Conservation (phyloP, 768 basidiomycete species). For the Suillus paluster region DNA sequence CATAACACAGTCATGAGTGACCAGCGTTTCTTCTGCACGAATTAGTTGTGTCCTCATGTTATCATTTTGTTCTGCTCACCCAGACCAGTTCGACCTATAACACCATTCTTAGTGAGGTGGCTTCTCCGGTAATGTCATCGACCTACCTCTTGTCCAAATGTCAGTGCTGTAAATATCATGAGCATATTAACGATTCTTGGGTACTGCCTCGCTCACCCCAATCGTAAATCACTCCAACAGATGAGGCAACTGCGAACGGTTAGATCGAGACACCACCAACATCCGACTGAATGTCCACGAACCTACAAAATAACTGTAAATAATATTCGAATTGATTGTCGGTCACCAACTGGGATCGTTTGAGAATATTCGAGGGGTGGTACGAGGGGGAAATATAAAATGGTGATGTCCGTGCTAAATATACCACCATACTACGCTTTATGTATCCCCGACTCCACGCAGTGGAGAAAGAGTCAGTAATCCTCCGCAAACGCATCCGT, state of each 20-base stretch:
- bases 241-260: background rate
- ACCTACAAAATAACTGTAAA: slow-evolving; percentile 2
- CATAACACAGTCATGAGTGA: background rate
- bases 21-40: background rate
- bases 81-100: background rate
- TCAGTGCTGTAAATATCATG: background rate
- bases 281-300: background rate
- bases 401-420: background rate
- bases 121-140: background rate
- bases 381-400: background rate
- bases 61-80: background rate
- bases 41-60: background rate
- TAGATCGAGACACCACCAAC: background rate
- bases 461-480: no score
- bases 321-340: background rate
- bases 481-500: no score
- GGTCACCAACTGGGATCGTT: background rate
- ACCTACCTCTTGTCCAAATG: background rate
- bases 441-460: no score
- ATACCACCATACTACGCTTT: background rate
- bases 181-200: background rate
- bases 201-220: background rate
- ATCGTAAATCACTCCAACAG: background rate
- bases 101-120: background rate
- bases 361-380: background rate